Evolutionary conservation across 257 asterid species (phyloP).

Genomic region (Solanum chilense): DNA sequence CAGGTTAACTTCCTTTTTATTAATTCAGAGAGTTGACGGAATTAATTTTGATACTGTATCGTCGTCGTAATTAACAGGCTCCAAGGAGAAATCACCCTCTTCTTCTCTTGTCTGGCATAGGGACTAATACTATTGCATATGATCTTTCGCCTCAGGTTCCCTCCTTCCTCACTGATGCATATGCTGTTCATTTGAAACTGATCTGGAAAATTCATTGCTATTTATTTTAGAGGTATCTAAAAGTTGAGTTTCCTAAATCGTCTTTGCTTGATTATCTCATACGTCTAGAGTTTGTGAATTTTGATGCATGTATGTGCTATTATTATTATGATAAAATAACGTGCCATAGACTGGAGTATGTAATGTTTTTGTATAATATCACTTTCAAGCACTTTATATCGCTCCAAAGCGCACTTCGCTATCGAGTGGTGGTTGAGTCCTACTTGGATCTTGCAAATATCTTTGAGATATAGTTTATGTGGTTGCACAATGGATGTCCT

Average conservation of each 20-base stretch:
- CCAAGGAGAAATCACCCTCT: conserved; percentile 82
- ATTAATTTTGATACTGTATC: background rate
- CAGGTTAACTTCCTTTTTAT: conserved; percentile 24
- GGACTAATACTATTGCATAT: conserved; percentile 94
- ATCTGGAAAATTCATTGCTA: background rate
- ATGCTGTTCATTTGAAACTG: background rate
- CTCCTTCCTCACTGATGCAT: background rate
- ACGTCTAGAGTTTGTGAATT: background rate
- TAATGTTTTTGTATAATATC: background rate
- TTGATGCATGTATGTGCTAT: background rate
- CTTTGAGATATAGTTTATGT: background rate
- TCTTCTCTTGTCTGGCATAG: conserved; percentile 85
- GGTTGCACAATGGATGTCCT: background rate
- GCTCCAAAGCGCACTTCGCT: background rate
- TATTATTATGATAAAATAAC: background rate
- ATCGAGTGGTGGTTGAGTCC: background rate
- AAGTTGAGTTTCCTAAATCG: background rate
- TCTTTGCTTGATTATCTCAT: background rate
- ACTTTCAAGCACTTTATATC: background rate
- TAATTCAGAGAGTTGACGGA: background rate
- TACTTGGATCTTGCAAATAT: background rate
- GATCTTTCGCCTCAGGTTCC: conserved; percentile 84
- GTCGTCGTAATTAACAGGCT: conserved; percentile 29
- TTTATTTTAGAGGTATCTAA: background rate
- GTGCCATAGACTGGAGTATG: background rate